Evolutionary conservation across 371 early-diverging fungal genomes (phyloP).

Genomic region (Phascolomyces articulosus): DNA sequence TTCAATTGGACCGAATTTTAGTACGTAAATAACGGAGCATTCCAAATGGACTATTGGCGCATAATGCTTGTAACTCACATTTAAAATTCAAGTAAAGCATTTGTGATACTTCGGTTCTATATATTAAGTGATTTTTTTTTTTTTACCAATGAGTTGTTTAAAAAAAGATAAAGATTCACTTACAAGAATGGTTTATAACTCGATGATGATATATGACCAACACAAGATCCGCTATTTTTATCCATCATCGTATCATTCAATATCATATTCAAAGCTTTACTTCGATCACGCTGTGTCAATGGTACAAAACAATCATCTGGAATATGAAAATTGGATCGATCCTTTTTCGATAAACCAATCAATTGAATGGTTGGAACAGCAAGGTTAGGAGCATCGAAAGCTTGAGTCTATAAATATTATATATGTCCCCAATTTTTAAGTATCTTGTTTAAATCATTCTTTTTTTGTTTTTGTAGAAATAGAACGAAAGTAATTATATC

Average conservation of each 20-base stretch:
- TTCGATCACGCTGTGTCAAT: constrained; percentile 28
- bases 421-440: not conserved
- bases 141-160: not conserved
- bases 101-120: constrained; percentile 21
- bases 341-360: constrained; percentile 36
- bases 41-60: constrained; percentile 14
- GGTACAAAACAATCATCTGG: not conserved
- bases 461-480: not conserved
- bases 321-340: constrained; percentile 27
- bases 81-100: constrained; percentile 31
- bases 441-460: not conserved
- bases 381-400: constrained; percentile 41
- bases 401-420: constrained; percentile 27
- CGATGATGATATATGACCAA: not conserved
- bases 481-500: not conserved
- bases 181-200: constrained; percentile 12
- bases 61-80: constrained; percentile 41
- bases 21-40: constrained; percentile 9
- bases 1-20: constrained; percentile 1
- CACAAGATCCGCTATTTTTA: not conserved
- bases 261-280: constrained; percentile 22
- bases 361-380: constrained; percentile 33
- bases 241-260: not conserved
- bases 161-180: not conserved
- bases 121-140: not conserved